A percentile compares a stretch with the other conserved stretches of the same genome.
Conservation (phyloP, 1,284 basidiomycete genomes). For the Hymenochaete sp. region DNA sequence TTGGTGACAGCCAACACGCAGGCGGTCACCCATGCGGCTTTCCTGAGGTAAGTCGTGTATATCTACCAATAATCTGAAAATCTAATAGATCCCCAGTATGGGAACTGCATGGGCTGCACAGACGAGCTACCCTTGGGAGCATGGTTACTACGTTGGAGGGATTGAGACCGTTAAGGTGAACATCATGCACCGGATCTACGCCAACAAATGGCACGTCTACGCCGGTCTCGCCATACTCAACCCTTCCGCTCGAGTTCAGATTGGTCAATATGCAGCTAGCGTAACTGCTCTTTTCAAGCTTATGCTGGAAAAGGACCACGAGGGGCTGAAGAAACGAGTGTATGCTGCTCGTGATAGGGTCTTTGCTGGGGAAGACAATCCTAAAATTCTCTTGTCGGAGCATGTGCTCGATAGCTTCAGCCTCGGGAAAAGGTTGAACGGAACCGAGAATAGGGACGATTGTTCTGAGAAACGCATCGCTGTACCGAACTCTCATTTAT, state of each 20-base stretch:
- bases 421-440: conserved; percentile 46
- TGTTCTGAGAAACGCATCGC: conserved; percentile 17
- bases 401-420: conserved; percentile 86
- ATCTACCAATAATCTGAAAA: background rate
- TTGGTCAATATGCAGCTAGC: conserved; percentile 82
- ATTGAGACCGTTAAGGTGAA: conserved; percentile 99
- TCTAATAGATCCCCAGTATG: conserved; percentile 54
- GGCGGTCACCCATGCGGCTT: conserved; percentile 96
- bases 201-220: conserved; percentile 98
- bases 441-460: background rate
- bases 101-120: conserved; percentile 89
- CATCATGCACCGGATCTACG: conserved; percentile 92
- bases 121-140: conserved; percentile 89
- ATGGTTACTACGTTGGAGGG: conserved; percentile 90
- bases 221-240: conserved; percentile 96
- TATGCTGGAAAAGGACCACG: conserved; percentile 78
- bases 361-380: conserved; percentile 38
- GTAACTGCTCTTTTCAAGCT: conserved; percentile 91
- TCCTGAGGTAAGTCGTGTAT: conserved; percentile 61
- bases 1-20: conserved; percentile 96
- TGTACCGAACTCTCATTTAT: conserved; percentile 78
- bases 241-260: conserved; percentile 84
- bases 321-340: conserved; percentile 62
- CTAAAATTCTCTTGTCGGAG: conserved; percentile 81
- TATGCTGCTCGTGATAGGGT: conserved; percentile 72